Evolutionary conservation across 1,139 yeast genomes (phyloP).

Genomic region (Geotrichum citri-aurantii): DNA sequence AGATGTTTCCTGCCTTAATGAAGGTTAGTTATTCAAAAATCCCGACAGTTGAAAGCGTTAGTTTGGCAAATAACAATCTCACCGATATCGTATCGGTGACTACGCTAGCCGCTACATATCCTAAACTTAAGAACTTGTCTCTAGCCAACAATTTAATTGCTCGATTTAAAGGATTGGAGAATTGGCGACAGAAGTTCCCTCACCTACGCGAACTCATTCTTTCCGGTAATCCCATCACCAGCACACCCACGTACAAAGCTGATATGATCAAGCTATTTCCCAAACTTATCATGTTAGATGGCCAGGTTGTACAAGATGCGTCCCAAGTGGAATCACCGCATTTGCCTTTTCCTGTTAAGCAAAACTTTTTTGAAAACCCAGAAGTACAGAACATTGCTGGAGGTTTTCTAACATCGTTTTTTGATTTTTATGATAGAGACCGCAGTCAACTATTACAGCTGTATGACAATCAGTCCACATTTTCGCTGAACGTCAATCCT

Average conservation of each 20-base stretch:
- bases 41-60: conserved; percentile 61
- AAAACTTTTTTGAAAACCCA: conserved; percentile 76
- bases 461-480: conserved; percentile 79
- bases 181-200: conserved; percentile 73
- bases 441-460: conserved; percentile 62
- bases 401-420: conserved; percentile 66
- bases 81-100: conserved; percentile 58
- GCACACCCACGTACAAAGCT: conserved; percentile 46
- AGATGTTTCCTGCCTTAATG: conserved; percentile 89
- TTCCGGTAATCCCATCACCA: conserved; percentile 68
- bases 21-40: conserved; percentile 59
- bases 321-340: conserved; percentile 45
- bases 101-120: conserved; percentile 68
- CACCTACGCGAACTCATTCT: conserved; percentile 69
- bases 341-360: conserved; percentile 45
- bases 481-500: conserved; percentile 59
- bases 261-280: conserved; percentile 75
- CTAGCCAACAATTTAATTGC: conserved; percentile 67
- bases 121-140: conserved; percentile 69
- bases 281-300: conserved; percentile 69
- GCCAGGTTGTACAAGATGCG: conserved; percentile 71
- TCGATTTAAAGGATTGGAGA: conserved; percentile 55
- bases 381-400: conserved; percentile 67
- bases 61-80: conserved; percentile 64
- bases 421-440: conserved; percentile 76